phyloP scores from a whole-genome alignment of 163 green algal genomes.

The Volvox carteri region DNA sequence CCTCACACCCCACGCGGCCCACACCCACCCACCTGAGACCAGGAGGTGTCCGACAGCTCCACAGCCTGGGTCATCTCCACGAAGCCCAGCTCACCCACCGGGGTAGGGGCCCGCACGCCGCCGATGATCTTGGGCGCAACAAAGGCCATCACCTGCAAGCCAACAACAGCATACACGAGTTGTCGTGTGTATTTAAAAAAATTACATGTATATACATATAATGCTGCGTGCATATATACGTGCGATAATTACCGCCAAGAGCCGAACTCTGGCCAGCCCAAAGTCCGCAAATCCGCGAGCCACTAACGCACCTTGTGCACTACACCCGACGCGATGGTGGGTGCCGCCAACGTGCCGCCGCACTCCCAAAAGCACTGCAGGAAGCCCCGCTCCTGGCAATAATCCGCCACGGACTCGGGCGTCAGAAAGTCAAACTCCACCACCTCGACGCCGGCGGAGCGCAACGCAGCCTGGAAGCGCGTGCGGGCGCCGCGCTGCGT shows the following conservation, averaged over 20 bases:
- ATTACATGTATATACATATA: too few species aligned
- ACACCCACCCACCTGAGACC: constrained; percentile 67
- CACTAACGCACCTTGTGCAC: constrained; percentile 89
- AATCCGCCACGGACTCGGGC: constrained; percentile 89
- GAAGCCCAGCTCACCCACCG: constrained; percentile 96
- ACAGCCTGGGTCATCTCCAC: constrained; percentile 97
- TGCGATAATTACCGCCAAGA: too few species aligned
- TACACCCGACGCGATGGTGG: constrained; percentile 86
- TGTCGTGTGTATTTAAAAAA: too few species aligned
- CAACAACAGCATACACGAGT: too few species aligned
- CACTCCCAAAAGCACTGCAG: constrained; percentile 98
- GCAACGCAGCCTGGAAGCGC: constrained; percentile 83
- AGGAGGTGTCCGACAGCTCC: constrained; percentile 74
- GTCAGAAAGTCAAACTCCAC: constrained; percentile 98
- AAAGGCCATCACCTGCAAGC: constrained; percentile 89
- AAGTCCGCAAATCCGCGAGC: not conserved
- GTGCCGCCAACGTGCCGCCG: constrained; percentile 94
- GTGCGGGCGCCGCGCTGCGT: constrained; percentile 90
- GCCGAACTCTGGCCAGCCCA: too few species aligned
- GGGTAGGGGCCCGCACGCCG: constrained; percentile 89
- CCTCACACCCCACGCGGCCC: too few species aligned
- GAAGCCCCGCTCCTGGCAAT: constrained; percentile 93
- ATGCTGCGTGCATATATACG: too few species aligned
- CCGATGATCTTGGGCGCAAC: constrained; percentile 99
- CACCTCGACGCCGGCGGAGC: constrained; percentile 81